These are phyloP conservation scores for Geotrichum reessii DNA, from an alignment of 1,139 yeast species.

Conservation along the genomic window DNA sequence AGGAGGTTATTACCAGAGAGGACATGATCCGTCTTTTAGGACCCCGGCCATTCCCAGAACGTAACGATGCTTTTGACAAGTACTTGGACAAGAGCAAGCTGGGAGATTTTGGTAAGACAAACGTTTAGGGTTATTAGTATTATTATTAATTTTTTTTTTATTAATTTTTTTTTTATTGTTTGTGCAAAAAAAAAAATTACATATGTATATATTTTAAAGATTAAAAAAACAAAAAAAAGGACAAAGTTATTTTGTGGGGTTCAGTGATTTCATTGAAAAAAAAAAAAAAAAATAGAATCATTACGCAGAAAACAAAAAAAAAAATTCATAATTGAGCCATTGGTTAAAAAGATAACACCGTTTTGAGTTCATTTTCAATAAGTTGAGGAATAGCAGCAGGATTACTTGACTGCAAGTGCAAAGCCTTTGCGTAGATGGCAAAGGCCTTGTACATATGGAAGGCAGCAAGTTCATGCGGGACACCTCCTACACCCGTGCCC, in stretches of 20 bases:
- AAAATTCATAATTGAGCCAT: too few species aligned
- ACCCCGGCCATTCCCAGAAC: conserved; percentile 78
- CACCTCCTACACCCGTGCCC: conserved; percentile 48
- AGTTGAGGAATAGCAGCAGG: neutral
- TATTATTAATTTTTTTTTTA: neutral
- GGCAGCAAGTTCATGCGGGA: conserved; percentile 31
- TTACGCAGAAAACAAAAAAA: neutral
- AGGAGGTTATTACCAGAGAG: conserved; percentile 83
- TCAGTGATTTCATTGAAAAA: neutral
- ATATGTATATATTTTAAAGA: neutral
- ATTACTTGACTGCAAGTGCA: neutral
- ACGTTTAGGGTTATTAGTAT: neutral
- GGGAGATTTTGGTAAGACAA: conserved; percentile 16
- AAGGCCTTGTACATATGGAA: conserved; percentile 15
- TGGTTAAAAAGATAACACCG: neutral
- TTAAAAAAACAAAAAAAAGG: neutral
- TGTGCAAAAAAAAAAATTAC: neutral
- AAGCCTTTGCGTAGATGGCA: neutral
- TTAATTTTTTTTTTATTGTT: neutral
- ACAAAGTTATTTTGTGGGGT: neutral
- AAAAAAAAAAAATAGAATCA: neutral
- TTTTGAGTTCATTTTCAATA: neutral
- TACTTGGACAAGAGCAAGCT: conserved; percentile 38
- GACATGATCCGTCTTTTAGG: conserved; percentile 87
- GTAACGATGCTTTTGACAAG: conserved; percentile 90